A percentile compares a stretch with the other conserved stretches of the same genome.
Evolutionary conservation across 2,329 filamentous ascomycete genomes (phyloP).

Genomic region (Diaporthe sp.): DNA sequence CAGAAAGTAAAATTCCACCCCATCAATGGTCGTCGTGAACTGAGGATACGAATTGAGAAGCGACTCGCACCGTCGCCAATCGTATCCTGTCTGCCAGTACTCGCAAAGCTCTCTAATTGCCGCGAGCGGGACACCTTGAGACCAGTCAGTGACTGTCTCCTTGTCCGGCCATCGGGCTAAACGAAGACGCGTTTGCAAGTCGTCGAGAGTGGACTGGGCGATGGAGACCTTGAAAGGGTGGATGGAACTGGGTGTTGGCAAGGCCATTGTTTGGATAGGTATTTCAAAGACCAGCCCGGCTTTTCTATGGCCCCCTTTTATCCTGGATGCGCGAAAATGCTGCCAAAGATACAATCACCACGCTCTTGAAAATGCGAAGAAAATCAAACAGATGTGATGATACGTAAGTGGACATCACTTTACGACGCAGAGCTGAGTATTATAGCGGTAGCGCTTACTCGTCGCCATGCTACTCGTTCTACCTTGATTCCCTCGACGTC

Average conservation of each 20-base stretch:
- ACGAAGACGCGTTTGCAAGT: slow-evolving; percentile 6
- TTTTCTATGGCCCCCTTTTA: neutral
- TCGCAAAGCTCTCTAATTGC: neutral
- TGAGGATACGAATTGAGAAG: slow-evolving; percentile 9
- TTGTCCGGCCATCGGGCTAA: slow-evolving; percentile 11
- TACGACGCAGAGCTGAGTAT: too few relatives aligned
- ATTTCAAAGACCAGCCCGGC: neutral
- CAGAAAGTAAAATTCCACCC: slow-evolving; percentile 5
- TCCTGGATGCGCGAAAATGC: neutral
- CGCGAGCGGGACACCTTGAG: slow-evolving; percentile 9
- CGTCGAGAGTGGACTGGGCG: slow-evolving; percentile 6
- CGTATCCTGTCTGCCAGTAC: slow-evolving; percentile 13
- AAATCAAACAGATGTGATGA: neutral
- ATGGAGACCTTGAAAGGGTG: slow-evolving; percentile 13
- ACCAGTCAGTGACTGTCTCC: slow-evolving; percentile 9
- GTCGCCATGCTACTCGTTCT: too few relatives aligned
- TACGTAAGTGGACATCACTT: too few relatives aligned
- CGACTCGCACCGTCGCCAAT: slow-evolving; percentile 14
- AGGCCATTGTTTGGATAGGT: neutral
- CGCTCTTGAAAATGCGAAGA: neutral
- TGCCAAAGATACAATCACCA: neutral
- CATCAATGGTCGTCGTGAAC: slow-evolving; percentile 4
- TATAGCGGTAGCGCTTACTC: too few relatives aligned
- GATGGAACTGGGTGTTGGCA: slow-evolving; percentile 1
- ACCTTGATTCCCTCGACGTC: neutral